These are phyloP conservation scores for Puccinia coronata DNA, from an alignment of 1,284 basidiomycete species.

Conservation along the genomic window DNA sequence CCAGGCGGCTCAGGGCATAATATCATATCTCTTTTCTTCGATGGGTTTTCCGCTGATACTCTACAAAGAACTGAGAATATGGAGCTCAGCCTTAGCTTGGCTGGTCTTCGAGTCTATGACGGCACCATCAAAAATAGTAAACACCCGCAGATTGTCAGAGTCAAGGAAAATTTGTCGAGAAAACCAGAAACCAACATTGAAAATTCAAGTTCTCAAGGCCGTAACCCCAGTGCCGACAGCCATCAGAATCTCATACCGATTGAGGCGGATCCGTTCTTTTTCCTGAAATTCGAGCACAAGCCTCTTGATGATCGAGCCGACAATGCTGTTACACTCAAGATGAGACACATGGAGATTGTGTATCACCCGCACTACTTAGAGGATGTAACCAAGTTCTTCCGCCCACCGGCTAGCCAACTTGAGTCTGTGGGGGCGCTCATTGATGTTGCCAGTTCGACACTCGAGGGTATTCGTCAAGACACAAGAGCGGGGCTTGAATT, in stretches of 20 bases:
- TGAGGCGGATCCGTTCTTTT: conserved; percentile 78
- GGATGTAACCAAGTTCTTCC: conserved; percentile 87
- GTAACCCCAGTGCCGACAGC: conserved; percentile 55
- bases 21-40: conserved; percentile 84
- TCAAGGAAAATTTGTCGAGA: conserved; percentile 67
- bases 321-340: conserved; percentile 81
- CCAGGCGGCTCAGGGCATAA: conserved; percentile 61
- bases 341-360: conserved; percentile 97
- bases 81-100: conserved; percentile 79
- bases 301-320: conserved; percentile 92
- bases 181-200: neutral
- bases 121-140: conserved; percentile 79
- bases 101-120: conserved; percentile 86
- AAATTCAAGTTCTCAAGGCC: conserved; percentile 43
- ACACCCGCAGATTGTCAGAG: conserved; percentile 89
- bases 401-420: conserved; percentile 88
- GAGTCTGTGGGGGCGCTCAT: conserved; percentile 76
- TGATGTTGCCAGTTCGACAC: conserved; percentile 86
- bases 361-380: conserved; percentile 95
- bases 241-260: conserved; percentile 52
- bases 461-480: conserved; percentile 92
- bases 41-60: conserved; percentile 80
- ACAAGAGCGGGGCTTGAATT: conserved; percentile 92
- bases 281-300: conserved; percentile 86
- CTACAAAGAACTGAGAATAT: conserved; percentile 83